Percentiles rank a stretch among this genome's conserved stretches.
Evolutionary conservation across 306 rosid genomes (phyloP).

Genomic region (Quillaja saponaria): DNA sequence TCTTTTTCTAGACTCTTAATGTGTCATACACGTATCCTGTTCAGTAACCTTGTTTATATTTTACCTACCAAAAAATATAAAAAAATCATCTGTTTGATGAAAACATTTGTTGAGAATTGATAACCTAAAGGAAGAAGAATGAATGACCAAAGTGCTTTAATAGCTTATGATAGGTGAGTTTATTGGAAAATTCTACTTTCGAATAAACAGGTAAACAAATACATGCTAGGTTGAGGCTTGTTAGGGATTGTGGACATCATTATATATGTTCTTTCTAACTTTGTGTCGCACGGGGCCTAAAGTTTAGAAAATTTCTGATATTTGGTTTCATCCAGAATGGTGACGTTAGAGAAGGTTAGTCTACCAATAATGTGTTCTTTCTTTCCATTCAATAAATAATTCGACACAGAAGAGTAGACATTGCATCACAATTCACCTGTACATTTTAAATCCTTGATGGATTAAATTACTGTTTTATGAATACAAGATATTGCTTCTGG

Average conservation of each 20-base stretch:
- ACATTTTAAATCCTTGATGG: not conserved
- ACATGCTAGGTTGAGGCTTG: no score
- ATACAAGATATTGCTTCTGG: conserved; percentile 4
- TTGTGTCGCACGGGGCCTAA: no score
- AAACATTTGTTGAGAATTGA: not conserved
- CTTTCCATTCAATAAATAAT: not conserved
- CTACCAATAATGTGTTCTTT: conserved; percentile 1
- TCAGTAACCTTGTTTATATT: no score
- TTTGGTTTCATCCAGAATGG: no score
- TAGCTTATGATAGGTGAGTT: no score
- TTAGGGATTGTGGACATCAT: no score
- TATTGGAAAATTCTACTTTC: no score
- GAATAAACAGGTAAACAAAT: no score
- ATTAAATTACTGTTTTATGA: conserved; percentile 10
- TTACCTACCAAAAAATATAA: no score
- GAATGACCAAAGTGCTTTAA: not conserved
- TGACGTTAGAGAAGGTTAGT: no score
- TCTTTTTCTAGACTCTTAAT: not conserved
- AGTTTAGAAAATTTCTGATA: no score
- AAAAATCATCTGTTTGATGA: conserved; percentile 1
- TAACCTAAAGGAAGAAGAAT: conserved; percentile 6
- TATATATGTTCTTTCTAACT: no score
- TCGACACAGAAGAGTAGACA: not conserved
- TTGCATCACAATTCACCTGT: not conserved
- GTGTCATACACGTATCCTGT: not conserved